Evolutionary conservation across 1,139 yeast species (phyloP), one percentile per base, ranked within the genome.

Genomic region (Diutina rugosa): DNA sequence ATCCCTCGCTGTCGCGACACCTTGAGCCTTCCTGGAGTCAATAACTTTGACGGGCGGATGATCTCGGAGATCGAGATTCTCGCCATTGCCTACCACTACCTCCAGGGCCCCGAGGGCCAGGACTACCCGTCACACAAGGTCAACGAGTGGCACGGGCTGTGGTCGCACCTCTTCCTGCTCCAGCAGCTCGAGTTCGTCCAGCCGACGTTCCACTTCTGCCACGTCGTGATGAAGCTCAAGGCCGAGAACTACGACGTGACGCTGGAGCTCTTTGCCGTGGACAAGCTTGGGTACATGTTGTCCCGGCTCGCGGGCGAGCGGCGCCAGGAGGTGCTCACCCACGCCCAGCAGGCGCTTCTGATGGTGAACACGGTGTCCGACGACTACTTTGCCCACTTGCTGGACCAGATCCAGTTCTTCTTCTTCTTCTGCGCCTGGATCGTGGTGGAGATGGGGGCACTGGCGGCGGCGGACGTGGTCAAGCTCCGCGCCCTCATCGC

Each of bases 1-100:
- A 68, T 87, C 55, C 82, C 80, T 60, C 79, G 82, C 61, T 84
- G 90, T 58, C 76, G 82, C 28, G 76, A 85, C 8, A 79, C 86
- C 1, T 71, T 85, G 54, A 82, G 84, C 48, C 71, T 85, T 47
- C 76, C 84, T 1, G 75, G 81, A 53, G 83, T 93, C 0, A 86
- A 93, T 3, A 86, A 86, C 63, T 88, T 88, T 65, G 96, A 88
- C 65, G 91, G 90, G 14, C 71, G 95, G 59, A 87, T 88, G 84
- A 86, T 87, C 16, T 86, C 91, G 56, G 96, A 88, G 67, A 84
- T 87, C 56, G 80, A 84, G 21, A 74, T 87, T 10, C 80, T 85
- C 57, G 68, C 82, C 45, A 76, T 85, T 18, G 74, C 87, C 1
- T 87, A 87, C 67, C 80, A 79, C 58, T 86, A 77, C 64, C 71